Conservation (phyloP, 495 filamentous ascomycete species). For the Aspergillus nidulans region DNA sequence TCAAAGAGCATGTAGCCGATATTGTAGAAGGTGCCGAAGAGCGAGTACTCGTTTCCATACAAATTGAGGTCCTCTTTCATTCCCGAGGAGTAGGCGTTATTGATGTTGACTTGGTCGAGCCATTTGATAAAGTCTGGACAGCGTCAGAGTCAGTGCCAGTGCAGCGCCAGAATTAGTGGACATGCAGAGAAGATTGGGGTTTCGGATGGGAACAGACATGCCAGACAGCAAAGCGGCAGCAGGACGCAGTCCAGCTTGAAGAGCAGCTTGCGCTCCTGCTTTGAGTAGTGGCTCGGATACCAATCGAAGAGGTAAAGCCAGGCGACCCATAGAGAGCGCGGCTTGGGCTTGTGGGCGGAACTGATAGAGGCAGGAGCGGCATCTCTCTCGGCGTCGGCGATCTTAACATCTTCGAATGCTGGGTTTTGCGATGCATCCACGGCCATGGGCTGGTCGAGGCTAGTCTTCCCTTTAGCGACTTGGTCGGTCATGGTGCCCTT, state of each 20-base stretch:
- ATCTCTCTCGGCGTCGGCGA: background rate
- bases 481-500: background rate
- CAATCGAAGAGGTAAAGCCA: slow-evolving; percentile 20
- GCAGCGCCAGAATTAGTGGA: background rate
- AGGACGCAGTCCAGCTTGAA: slow-evolving; percentile 19
- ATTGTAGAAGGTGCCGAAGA: slow-evolving; percentile 20
- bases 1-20: slow-evolving; percentile 20
- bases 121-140: slow-evolving; percentile 20
- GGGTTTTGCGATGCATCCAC: background rate
- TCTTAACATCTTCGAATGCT: background rate
- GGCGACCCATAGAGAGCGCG: slow-evolving; percentile 11
- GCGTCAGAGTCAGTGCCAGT: background rate
- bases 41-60: slow-evolving; percentile 41
- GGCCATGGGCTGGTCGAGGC: background rate
- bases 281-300: slow-evolving; percentile 18
- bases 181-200: no score
- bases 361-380: background rate
- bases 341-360: slow-evolving; percentile 4
- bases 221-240: slow-evolving; percentile 19
- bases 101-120: slow-evolving; percentile 15
- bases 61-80: slow-evolving; percentile 60
- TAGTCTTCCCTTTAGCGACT: background rate
- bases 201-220: slow-evolving; percentile 3
- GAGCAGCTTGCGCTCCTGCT: slow-evolving; percentile 14
- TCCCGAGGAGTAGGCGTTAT: slow-evolving; percentile 58